Evolutionary conservation across 495 filamentous ascomycete species (phyloP), one percentile per base, ranked within the genome.

Genomic region (Podospora anserina): DNA sequence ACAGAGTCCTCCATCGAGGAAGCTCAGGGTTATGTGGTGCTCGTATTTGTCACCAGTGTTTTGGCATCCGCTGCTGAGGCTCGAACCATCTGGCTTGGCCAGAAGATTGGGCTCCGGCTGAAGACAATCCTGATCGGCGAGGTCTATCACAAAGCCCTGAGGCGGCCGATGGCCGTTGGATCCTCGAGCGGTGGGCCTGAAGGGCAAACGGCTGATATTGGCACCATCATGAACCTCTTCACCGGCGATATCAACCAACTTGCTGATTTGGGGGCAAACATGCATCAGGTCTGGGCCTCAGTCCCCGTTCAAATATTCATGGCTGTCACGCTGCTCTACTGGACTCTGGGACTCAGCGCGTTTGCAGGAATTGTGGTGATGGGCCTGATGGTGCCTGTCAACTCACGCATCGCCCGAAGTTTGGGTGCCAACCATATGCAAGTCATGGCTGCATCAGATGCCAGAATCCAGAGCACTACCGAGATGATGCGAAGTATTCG

Each of bases 81-180:
- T 63, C 66, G 44, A 15, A 56, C 66, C 9, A 55, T 67, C 13
- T 67, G 66, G 66, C 20, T 67, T 56, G 66, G 66, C 20, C 66
- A 67, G 44, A 67, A 67, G 66, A 63, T 67, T 56, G 66, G 66
- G 66, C 66, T 67, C 28, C 66, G 66, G 27, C 66, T 67, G 34
- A 67, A 67, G 59, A 63, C 66, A 32, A 63, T 67, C 0, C 27
- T 67, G 58, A 67, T 67, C 66, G 28, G 59, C 59, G 59, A 62
- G 55, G 57, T 66, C 65, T 66, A 66, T 53, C 65, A 66, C 55
- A 66, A 66, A 53, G 65, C 65, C 44, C 49, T 66, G 65, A 60
- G 65, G 65, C 65, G 65, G 55, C 57, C 65, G 30, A 11, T 54
- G 28, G 56, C 32, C 65, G 32, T 66, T 16, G 56, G 65, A 27